These are phyloP conservation scores for Teratosphaeria pseudoeucalypti DNA, from an alignment of 2,329 filamentous ascomycete genomes.

Conservation along the genomic window DNA sequence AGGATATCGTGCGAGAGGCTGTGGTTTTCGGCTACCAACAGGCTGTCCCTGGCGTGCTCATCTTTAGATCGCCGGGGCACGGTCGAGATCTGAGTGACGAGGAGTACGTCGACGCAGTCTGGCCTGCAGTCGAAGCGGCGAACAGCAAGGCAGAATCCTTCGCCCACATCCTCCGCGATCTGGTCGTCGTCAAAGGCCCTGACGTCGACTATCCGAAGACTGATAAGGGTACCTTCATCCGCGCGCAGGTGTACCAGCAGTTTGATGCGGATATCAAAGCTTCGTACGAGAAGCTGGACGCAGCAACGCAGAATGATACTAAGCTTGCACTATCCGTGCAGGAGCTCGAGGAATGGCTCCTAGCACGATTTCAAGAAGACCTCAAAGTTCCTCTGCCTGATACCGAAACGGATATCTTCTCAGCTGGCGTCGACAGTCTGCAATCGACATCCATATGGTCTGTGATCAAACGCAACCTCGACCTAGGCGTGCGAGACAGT, in stretches of 20 bases:
- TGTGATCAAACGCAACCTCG: conserved; percentile 36
- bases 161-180: conserved; percentile 42
- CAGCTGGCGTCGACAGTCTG: conserved; percentile 26
- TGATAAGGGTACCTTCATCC: conserved; percentile 49
- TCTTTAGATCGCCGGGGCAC: conserved; percentile 13
- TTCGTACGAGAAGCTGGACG: conserved; percentile 7
- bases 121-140: conserved; percentile 34
- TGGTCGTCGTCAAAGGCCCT: conserved; percentile 40
- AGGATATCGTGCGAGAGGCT: conserved; percentile 21
- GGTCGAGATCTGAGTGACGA: conserved; percentile 6
- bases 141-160: conserved; percentile 37
- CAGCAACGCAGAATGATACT: conserved; percentile 7
- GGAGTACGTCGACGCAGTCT: conserved; percentile 34
- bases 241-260: conserved; percentile 39
- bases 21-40: conserved; percentile 24
- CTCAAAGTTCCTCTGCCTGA: conserved; percentile 14
- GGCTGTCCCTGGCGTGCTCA: conserved; percentile 21
- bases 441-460: conserved; percentile 43
- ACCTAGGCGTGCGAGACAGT: conserved; percentile 11
- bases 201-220: conserved; percentile 41
- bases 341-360: conserved; percentile 24
- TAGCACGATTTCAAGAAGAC: conserved; percentile 24
- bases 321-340: conserved; percentile 17
- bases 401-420: conserved; percentile 40
- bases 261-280: conserved; percentile 40